Percentiles rank a stretch among this genome's conserved stretches.
phyloP scores from a whole-genome alignment of 805 yeast genomes.

The Candida nonsorbophila region DNA sequence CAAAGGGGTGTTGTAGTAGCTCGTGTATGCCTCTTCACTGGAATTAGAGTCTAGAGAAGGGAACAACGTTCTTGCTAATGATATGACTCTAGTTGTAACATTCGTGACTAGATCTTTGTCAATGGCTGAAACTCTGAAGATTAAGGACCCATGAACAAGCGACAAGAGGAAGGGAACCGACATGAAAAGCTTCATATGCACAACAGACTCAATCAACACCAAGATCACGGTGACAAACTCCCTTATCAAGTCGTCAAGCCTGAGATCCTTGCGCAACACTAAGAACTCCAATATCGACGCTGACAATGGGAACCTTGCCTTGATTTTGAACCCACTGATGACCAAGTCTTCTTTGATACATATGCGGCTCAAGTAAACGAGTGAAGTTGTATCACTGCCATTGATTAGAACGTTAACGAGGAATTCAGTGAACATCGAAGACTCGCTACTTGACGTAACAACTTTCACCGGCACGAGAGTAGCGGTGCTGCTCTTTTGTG shows the following conservation, averaged over 20 bases:
- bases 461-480: no score
- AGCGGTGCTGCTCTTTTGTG: no score
- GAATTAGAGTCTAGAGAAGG: conserved; percentile 22
- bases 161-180: conserved; percentile 59
- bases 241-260: conserved; percentile 48
- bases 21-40: conserved; percentile 18
- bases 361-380: conserved; percentile 26
- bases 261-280: conserved; percentile 34
- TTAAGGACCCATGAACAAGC: conserved; percentile 48
- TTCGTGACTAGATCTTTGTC: conserved; percentile 23
- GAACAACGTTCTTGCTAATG: no score
- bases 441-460: no score
- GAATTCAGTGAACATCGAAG: no score
- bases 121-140: conserved; percentile 61
- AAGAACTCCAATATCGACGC: conserved; percentile 37
- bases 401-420: no score
- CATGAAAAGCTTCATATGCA: conserved; percentile 18
- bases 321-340: conserved; percentile 15
- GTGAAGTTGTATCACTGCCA: conserved; percentile 27
- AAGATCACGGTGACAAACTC: conserved; percentile 25
- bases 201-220: conserved; percentile 22
- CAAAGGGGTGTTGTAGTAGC: conserved; percentile 4
- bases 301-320: conserved; percentile 25
- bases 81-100: no score
- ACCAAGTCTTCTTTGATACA: conserved; percentile 18